A percentile compares a stretch with the other conserved stretches of the same genome.
These are phyloP conservation scores for Citrullus colocynthis DNA, from an alignment of 306 rosid genomes.

Conservation along the genomic window DNA sequence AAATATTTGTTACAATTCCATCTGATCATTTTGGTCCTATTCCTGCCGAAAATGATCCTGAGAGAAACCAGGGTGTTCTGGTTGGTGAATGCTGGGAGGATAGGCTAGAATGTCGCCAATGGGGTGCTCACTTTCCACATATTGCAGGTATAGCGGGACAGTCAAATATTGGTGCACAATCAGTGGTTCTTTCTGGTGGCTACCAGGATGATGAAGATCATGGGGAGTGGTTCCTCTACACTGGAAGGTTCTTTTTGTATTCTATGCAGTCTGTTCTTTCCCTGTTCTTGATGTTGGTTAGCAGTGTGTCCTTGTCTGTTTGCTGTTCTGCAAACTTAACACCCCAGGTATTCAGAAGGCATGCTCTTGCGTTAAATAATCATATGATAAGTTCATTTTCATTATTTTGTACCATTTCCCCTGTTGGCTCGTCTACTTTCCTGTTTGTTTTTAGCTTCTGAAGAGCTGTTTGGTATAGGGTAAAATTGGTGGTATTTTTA, in stretches of 20 bases:
- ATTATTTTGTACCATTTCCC: not conserved
- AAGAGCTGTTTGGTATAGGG: not conserved
- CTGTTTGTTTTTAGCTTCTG: not conserved
- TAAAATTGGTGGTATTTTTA: not conserved
- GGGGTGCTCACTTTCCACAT: conserved; percentile 72
- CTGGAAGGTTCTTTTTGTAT: conserved; percentile 36
- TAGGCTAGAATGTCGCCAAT: conserved; percentile 57
- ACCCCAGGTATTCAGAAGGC: not conserved
- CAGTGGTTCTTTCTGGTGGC: conserved; percentile 66
- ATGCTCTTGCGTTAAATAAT: not conserved
- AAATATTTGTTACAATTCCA: conserved; percentile 42
- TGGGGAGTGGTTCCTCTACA: conserved; percentile 83
- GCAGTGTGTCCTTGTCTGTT: not conserved
- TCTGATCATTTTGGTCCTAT: conserved; percentile 63
- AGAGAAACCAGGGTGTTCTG: conserved; percentile 38
- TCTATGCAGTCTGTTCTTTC: not conserved
- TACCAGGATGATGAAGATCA: conserved; percentile 73
- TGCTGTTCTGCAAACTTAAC: not conserved
- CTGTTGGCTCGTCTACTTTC: not conserved
- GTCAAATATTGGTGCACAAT: conserved; percentile 49
- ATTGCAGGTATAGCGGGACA: conserved; percentile 80
- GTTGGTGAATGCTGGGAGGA: conserved; percentile 55
- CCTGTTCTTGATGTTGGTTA: not conserved
- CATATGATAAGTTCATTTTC: not conserved
- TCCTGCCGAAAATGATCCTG: conserved; percentile 41